phyloP scores from a whole-genome alignment of 2,329 filamentous ascomycete genomes.

The Stemphylium vesicarium region DNA sequence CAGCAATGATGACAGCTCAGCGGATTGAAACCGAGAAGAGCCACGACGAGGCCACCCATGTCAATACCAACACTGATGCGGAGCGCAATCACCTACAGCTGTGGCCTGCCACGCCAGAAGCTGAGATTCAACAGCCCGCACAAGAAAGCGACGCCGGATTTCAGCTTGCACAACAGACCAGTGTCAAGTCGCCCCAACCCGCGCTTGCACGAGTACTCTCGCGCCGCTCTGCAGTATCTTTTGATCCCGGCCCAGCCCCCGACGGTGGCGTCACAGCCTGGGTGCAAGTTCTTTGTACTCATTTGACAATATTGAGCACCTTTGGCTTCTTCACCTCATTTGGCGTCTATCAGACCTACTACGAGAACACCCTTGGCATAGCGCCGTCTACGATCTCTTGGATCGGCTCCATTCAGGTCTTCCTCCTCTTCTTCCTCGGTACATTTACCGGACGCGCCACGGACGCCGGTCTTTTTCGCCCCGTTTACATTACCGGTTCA shows the following conservation, averaged over 20 bases:
- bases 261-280: conserved; percentile 63
- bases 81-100: conserved; percentile 6
- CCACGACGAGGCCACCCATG: background rate
- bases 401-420: conserved; percentile 43
- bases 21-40: background rate
- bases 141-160: conserved; percentile 6
- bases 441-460: conserved; percentile 39
- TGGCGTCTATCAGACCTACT: conserved; percentile 63
- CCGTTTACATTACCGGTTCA: conserved; percentile 33
- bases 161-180: conserved; percentile 1
- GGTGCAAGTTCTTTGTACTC: conserved; percentile 59
- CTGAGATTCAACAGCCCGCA: conserved; percentile 21
- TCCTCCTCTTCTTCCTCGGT: conserved; percentile 41
- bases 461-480: conserved; percentile 41
- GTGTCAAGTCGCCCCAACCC: background rate
- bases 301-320: conserved; percentile 62
- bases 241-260: conserved; percentile 39
- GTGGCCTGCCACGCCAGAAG: conserved; percentile 25
- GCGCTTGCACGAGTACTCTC: conserved; percentile 28
- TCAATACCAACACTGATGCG: background rate
- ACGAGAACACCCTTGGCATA: conserved; percentile 49
- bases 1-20: background rate
- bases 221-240: conserved; percentile 31
- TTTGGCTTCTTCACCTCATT: conserved; percentile 63
- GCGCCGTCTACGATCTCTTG: conserved; percentile 45